These are phyloP conservation scores for Hanseniaspora gamundiae DNA, from an alignment of 1,139 yeast species.

Conservation along the genomic window DNA sequence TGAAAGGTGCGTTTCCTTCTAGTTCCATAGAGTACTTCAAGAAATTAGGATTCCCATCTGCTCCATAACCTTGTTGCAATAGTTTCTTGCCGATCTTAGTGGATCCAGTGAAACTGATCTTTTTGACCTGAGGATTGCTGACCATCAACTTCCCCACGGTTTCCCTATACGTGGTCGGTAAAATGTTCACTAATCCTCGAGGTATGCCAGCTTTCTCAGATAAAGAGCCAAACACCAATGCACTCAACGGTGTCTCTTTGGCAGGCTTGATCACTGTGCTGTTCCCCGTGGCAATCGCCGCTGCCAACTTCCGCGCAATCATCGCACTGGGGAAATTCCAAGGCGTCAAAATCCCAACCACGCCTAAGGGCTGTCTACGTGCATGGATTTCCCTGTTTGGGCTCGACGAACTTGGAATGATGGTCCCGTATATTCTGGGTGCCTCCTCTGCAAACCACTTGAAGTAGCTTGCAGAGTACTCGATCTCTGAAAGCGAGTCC, in stretches of 20 bases:
- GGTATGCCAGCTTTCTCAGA: slow-evolving; percentile 51
- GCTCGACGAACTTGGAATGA: slow-evolving; percentile 24
- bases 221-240: slow-evolving; percentile 41
- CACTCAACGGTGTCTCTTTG: slow-evolving; percentile 53
- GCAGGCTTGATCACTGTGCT: slow-evolving; percentile 52
- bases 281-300: slow-evolving; percentile 56
- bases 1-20: slow-evolving; percentile 43
- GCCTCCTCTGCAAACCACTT: slow-evolving; percentile 33
- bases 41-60: slow-evolving; percentile 29
- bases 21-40: slow-evolving; percentile 40
- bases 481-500: slow-evolving; percentile 28
- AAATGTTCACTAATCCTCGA: slow-evolving; percentile 49
- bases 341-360: slow-evolving; percentile 57
- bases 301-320: slow-evolving; percentile 55
- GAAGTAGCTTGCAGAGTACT: slow-evolving; percentile 28
- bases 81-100: slow-evolving; percentile 37
- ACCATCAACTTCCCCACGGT: slow-evolving; percentile 32
- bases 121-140: slow-evolving; percentile 20
- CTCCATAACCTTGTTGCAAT: slow-evolving; percentile 37
- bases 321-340: slow-evolving; percentile 61
- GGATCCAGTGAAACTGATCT: slow-evolving; percentile 41
- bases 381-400: slow-evolving; percentile 32
- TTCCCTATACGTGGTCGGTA: slow-evolving; percentile 45
- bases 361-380: slow-evolving; percentile 43
- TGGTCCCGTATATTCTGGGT: slow-evolving; percentile 26